Base-by-base conservation (phyloP, 2,329 filamentous ascomycete genomes). In the Colletotrichum scovillei region DNA sequence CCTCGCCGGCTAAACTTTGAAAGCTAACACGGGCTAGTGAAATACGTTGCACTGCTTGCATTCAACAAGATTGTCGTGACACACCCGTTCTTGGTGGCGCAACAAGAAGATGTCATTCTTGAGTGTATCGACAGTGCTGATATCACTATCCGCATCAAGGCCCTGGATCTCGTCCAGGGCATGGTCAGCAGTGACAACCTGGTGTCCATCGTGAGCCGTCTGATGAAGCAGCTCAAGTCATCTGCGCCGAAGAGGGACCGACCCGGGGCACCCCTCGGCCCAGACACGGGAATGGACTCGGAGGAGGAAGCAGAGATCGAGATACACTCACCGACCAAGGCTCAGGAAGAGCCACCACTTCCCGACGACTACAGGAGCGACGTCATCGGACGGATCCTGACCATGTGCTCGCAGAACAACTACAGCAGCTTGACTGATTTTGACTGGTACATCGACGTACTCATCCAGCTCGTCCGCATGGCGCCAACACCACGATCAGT, bases 91-190 rank as follows among this genome's bases (percentile, higher is more conserved):
- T 89, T 99, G 38, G 97, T 99, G 32, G 92, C 94, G 5, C 90
- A 96, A 80, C 97, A 99, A 80, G 95, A 98, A 81, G 96, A 98
- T 82, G 96, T 98, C 60, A 98, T 99, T 75, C 88, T 99, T 81
- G 93, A 97, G 78, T 99, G 97, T 80, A 94, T 99, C 78, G 97
- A 98, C 81, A 97, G 97, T 81, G 88, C 94, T 0, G 97, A 99
- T 79, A 97, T 99, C 73, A 98, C 95, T 5, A 99, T 99, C 79
- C 93, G 97, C 74, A 92, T 97, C 81, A 93, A 97, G 80, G 95
- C 97, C 5, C 87, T 99, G 46, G 95, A 98, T 77, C 88, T 99
- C 28, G 95, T 97, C 1, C 93, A 96, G 66, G 95, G 94, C 46
- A 98, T 99, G 95, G 95, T 98, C 73, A 96, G 92, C 77, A 91